These are phyloP conservation scores for Phytophthora hibernalis DNA, from an alignment of 352 stramenopile genomes.

Conservation along the genomic window DNA sequence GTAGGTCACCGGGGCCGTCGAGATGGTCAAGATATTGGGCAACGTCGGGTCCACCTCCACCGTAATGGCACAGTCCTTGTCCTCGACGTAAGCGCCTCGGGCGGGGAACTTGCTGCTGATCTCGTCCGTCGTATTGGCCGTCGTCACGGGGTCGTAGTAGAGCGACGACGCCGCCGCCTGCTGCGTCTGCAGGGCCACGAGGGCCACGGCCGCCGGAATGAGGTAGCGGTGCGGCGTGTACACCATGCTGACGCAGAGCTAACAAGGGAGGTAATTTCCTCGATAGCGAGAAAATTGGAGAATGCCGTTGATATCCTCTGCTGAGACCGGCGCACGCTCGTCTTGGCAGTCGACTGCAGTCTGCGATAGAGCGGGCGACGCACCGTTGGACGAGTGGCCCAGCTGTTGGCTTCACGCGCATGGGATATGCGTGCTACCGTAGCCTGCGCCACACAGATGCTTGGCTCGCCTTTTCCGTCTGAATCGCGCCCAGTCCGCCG, in stretches of 20 bases:
- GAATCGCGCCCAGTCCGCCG: slow-evolving; percentile 10
- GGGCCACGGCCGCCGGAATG: slow-evolving; percentile 22
- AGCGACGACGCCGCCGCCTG: slow-evolving; percentile 18
- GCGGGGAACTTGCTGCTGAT: slow-evolving; percentile 32
- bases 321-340: slow-evolving; percentile 27
- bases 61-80: slow-evolving; percentile 25
- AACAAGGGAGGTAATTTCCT: slow-evolving; percentile 31
- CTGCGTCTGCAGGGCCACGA: slow-evolving; percentile 25
- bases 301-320: slow-evolving; percentile 24
- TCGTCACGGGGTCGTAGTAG: slow-evolving; percentile 23
- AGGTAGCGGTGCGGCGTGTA: slow-evolving; percentile 31
- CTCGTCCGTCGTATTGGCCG: slow-evolving; percentile 19
- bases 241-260: slow-evolving; percentile 20
- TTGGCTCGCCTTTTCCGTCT: slow-evolving; percentile 33
- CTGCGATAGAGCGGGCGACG: slow-evolving; percentile 2
- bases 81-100: slow-evolving; percentile 9
- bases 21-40: slow-evolving; percentile 24
- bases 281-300: slow-evolving; percentile 38
- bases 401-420: slow-evolving; percentile 20
- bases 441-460: slow-evolving; percentile 27
- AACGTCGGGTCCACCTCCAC: slow-evolving; percentile 21
- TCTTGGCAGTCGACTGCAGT: slow-evolving; percentile 28
- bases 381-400: slow-evolving; percentile 22
- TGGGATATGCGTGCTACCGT: slow-evolving; percentile 22
- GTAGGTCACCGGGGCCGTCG: slow-evolving; percentile 13